Percentiles rank a stretch among this genome's conserved stretches.
phyloP scores from a whole-genome alignment of 2,329 filamentous ascomycete species.

The Colletotrichum lupini region DNA sequence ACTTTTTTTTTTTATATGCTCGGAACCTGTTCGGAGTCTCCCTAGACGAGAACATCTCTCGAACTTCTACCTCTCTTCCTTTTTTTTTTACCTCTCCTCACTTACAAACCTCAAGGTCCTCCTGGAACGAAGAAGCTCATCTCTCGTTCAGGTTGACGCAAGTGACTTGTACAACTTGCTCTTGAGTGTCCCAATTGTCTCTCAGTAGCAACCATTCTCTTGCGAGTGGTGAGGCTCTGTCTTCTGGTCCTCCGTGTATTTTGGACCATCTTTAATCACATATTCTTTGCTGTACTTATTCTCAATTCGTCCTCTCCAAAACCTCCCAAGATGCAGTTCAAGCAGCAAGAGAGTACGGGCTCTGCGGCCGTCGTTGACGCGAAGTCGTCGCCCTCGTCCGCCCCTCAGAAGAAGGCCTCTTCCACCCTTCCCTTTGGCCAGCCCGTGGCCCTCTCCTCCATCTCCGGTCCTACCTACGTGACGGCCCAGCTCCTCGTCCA shows the following conservation, averaged over 20 bases:
- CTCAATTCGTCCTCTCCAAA: neutral
- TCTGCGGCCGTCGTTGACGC: constrained; percentile 44
- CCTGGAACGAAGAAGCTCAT: constrained; percentile 18
- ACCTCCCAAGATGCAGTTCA: constrained; percentile 40
- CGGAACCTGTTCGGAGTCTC: constrained; percentile 30
- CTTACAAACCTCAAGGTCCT: constrained; percentile 21
- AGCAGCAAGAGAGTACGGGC: constrained; percentile 51
- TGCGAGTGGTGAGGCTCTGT: constrained; percentile 19
- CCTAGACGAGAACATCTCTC: neutral
- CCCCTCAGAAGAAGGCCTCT: constrained; percentile 55
- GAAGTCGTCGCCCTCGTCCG: constrained; percentile 43
- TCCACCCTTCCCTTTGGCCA: constrained; percentile 69
- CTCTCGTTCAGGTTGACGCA: constrained; percentile 30
- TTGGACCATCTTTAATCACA: constrained; percentile 19
- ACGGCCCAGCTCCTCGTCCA: constrained; percentile 95
- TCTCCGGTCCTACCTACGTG: constrained; percentile 90
- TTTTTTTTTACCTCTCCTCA: neutral
- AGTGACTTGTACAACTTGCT: constrained; percentile 18
- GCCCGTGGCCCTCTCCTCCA: constrained; percentile 64
- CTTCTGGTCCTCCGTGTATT: constrained; percentile 21
- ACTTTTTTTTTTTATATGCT: constrained; percentile 29
- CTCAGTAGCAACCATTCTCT: constrained; percentile 23
- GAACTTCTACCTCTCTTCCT: neutral
- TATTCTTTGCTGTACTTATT: constrained; percentile 24
- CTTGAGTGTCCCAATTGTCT: constrained; percentile 25